Conservation (phyloP, 2,329 filamentous ascomycete species). For the Cyclaneusma minus region DNA sequence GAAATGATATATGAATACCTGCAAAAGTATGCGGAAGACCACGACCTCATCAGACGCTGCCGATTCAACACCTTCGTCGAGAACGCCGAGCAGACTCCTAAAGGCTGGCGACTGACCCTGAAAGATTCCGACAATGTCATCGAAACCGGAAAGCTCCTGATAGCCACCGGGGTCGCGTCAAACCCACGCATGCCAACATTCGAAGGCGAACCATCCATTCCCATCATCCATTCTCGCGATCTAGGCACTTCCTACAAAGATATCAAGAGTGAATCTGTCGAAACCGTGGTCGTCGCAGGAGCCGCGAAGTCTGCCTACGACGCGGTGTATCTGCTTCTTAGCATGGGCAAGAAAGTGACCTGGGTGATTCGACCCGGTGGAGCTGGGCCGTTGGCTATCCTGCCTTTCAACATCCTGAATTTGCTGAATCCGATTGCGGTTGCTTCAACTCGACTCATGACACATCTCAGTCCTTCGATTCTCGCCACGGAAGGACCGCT, state of each 20-base stretch:
- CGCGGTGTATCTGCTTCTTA: slow-evolving; percentile 17
- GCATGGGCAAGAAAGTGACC: slow-evolving; percentile 15
- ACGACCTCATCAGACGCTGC: slow-evolving; percentile 13
- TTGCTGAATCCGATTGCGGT: slow-evolving; percentile 16
- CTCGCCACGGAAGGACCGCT: slow-evolving; percentile 14
- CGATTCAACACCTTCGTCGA: slow-evolving; percentile 13
- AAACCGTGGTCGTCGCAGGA: slow-evolving; percentile 18
- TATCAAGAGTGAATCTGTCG: slow-evolving; percentile 6
- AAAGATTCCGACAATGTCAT: slow-evolving; percentile 2
- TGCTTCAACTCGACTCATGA: slow-evolving; percentile 13
- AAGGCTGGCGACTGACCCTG: slow-evolving; percentile 1
- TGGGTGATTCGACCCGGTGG: slow-evolving; percentile 20
- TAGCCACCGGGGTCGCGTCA: slow-evolving; percentile 19
- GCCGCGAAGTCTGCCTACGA: slow-evolving; percentile 21
- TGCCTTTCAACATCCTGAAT: slow-evolving; percentile 14
- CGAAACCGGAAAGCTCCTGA: slow-evolving; percentile 14
- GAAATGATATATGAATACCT: too few relatives aligned
- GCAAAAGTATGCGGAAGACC: slow-evolving; percentile 13
- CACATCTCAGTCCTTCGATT: slow-evolving; percentile 16
- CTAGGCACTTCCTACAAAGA: slow-evolving; percentile 7
- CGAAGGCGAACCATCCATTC: slow-evolving; percentile 13
- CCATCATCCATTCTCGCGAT: slow-evolving; percentile 17
- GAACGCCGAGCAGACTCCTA: slow-evolving; percentile 10
- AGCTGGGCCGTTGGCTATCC: slow-evolving; percentile 18
- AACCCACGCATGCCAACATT: slow-evolving; percentile 11